phyloP scores from a whole-genome alignment of 306 rosid species.

The Ormosia emarginata region DNA sequence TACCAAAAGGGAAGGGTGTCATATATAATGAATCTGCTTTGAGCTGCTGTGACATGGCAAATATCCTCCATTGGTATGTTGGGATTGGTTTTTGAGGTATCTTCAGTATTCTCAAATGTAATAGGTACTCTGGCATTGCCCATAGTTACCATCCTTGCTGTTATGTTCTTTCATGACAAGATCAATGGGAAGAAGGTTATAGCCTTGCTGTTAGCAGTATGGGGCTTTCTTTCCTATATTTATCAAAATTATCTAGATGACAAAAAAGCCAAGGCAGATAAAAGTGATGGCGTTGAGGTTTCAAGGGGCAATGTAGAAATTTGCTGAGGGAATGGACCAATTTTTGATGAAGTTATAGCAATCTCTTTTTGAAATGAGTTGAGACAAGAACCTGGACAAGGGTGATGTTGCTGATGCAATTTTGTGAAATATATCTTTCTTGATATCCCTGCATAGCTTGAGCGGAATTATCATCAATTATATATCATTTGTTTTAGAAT shows the following conservation, averaged over 20 bases:
- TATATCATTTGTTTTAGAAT: neutral
- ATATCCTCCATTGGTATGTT: constrained; percentile 46
- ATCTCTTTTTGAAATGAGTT: neutral
- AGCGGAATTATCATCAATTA: neutral
- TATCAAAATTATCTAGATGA: constrained; percentile 58
- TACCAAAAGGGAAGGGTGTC: constrained; percentile 49
- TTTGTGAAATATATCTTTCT: neutral
- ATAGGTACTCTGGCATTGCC: constrained; percentile 49
- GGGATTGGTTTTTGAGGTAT: constrained; percentile 60
- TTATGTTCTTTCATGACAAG: constrained; percentile 47
- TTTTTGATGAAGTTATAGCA: neutral
- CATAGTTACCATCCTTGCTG: constrained; percentile 48
- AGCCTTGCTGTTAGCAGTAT: constrained; percentile 52
- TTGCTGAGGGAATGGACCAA: constrained; percentile 19
- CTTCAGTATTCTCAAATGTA: constrained; percentile 57
- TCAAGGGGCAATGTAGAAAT: constrained; percentile 20
- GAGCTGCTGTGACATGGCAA: constrained; percentile 66
- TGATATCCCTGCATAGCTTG: neutral
- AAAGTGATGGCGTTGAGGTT: constrained; percentile 11
- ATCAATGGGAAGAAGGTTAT: constrained; percentile 48
- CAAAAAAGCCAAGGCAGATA: constrained; percentile 27
- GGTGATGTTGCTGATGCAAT: neutral
- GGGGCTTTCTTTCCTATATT: constrained; percentile 60
- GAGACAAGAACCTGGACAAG: neutral
- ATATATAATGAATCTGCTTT: constrained; percentile 55